Conservation (phyloP, 2,329 filamentous ascomycete genomes). For the Emmonsia crescens region DNA sequence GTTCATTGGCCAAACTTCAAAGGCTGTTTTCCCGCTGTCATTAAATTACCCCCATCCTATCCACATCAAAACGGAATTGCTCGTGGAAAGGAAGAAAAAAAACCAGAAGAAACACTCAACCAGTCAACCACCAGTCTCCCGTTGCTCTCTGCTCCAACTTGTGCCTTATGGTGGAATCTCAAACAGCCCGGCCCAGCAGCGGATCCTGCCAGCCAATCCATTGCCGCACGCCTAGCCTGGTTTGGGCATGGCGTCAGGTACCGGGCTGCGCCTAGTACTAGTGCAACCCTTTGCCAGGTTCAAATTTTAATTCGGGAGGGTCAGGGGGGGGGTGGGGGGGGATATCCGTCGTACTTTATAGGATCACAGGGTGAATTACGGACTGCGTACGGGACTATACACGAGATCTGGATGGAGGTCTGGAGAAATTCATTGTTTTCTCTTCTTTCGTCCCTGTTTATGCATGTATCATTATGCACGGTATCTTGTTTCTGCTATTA, state of each 20-base stretch:
- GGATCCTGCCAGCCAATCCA: constrained; percentile 1
- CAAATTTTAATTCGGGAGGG: not conserved
- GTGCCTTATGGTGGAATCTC: not conserved
- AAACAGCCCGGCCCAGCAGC: not conserved
- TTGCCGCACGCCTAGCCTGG: not conserved
- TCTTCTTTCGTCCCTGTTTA: not conserved
- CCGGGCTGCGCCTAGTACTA: not conserved
- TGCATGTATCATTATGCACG: not conserved
- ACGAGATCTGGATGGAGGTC: too few species aligned
- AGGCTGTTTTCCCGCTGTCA: too few species aligned
- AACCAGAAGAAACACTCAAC: not conserved
- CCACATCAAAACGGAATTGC: too few species aligned
- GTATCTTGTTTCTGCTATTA: not conserved
- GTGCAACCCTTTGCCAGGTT: not conserved
- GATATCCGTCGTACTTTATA: too few species aligned
- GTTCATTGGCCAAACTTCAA: too few species aligned
- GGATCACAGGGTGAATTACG: too few species aligned
- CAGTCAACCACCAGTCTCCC: not conserved
- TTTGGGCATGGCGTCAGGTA: constrained; percentile 2
- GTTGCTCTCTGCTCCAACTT: not conserved
- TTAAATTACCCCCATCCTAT: too few species aligned
- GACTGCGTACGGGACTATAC: too few species aligned
- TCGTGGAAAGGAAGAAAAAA: not conserved
- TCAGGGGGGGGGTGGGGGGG: not conserved
- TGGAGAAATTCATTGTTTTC: not conserved